These are phyloP conservation scores for Citrus inodora DNA, from an alignment of 345 rosid species.

Conservation along the genomic window DNA sequence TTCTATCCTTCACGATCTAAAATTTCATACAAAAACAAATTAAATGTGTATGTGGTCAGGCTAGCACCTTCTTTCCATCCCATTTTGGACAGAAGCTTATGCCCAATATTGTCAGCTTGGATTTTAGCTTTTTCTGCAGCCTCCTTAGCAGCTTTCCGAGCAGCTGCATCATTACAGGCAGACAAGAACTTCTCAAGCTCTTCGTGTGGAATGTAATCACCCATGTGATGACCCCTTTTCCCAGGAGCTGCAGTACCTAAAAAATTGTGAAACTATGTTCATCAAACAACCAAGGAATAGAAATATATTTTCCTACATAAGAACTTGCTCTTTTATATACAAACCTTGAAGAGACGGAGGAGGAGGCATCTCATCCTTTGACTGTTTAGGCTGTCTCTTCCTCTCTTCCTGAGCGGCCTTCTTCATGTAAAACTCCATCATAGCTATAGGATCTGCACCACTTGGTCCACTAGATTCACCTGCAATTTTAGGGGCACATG, in stretches of 20 bases:
- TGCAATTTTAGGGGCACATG: constrained; percentile 6
- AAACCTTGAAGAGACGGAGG: constrained; percentile 92
- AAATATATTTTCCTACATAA: background rate
- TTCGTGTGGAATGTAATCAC: constrained; percentile 88
- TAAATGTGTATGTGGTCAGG: background rate
- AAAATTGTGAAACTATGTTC: background rate
- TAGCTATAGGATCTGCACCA: constrained; percentile 83
- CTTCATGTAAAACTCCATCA: constrained; percentile 99
- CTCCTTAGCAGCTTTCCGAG: constrained; percentile 64
- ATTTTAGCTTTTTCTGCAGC: constrained; percentile 76
- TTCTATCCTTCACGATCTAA: background rate
- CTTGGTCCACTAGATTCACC: constrained; percentile 37
- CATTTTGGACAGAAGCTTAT: constrained; percentile 91
- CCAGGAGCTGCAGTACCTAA: constrained; percentile 30
- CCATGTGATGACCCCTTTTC: constrained; percentile 98
- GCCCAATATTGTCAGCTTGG: constrained; percentile 97
- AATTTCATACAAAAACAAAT: background rate
- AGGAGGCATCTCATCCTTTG: constrained; percentile 99
- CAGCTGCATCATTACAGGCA: constrained; percentile 70
- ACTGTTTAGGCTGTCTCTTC: constrained; percentile 84
- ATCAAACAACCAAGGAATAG: background rate
- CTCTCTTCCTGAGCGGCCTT: constrained; percentile 96
- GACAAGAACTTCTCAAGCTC: constrained; percentile 95
- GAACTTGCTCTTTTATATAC: background rate
- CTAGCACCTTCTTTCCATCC: constrained; percentile 97